Base-by-base conservation (phyloP, 768 basidiomycete genomes). In the Podaxis sp. region DNA sequence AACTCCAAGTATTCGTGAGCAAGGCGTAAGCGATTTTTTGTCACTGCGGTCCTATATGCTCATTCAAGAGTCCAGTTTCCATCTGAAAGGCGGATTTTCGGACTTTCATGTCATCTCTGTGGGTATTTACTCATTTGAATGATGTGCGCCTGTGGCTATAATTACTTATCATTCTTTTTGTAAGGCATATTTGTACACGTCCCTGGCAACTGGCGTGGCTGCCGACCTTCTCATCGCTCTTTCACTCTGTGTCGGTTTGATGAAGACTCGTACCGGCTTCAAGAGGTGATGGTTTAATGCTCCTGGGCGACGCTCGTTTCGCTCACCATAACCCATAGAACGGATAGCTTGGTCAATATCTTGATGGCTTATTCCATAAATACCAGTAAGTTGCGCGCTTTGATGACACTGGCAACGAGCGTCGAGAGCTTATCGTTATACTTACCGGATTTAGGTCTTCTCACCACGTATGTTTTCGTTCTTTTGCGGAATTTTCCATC, bases 311-410 rank as follows among this genome's bases (percentile, higher is more conserved):
- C 19, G 15, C 17, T 17, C 7, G n/a, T 15, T 3, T 17, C 22
- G 24, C 24, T 47, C 12, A 37, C 13, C 2, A 22, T 47, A n/a
- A 54, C 29, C 13, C 37, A 36, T 22, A 69, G 67, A 33, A 68
- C 70, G 36, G 68, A 68, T 40, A 68, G 67, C 25, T 51, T 69
- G 37, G 57, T 69, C 9, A 67, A 41, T n/a, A 65, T 63, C 7
- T 56, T 71, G 38, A 71, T 71, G 67, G 63, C 68, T 2, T 71
- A 68, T 37, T 67, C 50, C 19, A 69, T 71, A 49, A 71, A 71
- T 40, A 71, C 70, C 9, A 58, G 57, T 58, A 11, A 49, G 57
- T 58, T 4, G 66, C 65, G 66, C 24, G 4, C 38, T 49, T 15
- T 12, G 5, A 29, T 50, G 29, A n/a, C 46, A 1, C 19, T 24